Evolutionary conservation across 139 green algal species (phyloP).

Genomic region (Coccomyxa sp.): DNA sequence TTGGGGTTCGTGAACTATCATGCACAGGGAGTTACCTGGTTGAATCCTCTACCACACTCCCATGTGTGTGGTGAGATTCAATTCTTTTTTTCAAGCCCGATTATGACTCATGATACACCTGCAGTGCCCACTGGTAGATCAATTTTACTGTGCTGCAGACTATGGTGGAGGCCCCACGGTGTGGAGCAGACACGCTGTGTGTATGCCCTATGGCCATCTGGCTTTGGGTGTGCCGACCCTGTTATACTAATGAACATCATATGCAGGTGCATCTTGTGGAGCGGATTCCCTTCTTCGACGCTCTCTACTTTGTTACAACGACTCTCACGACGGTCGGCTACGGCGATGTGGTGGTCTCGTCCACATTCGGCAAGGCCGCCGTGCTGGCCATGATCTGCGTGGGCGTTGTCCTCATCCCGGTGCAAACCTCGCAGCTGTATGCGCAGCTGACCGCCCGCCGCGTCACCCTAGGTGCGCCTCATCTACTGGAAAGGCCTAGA

Average conservation of each 20-base stretch:
- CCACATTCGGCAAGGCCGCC: slow-evolving; percentile 44
- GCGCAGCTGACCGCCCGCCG: slow-evolving; percentile 48
- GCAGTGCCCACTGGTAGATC: not conserved
- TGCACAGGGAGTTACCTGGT: not conserved
- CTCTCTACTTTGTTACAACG: slow-evolving; percentile 74
- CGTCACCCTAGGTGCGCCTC: slow-evolving; percentile 29
- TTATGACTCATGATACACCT: not conserved
- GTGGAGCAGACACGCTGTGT: too few relatives aligned
- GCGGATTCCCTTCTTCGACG: slow-evolving; percentile 68
- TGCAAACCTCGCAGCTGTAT: slow-evolving; percentile 65
- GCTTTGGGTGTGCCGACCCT: too few relatives aligned
- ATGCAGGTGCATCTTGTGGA: slow-evolving; percentile 53
- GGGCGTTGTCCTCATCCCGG: slow-evolving; percentile 76
- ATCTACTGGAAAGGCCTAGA: not conserved
- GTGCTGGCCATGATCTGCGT: slow-evolving; percentile 72
- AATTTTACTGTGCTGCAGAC: not conserved
- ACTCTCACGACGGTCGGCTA: slow-evolving; percentile 73
- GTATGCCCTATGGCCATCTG: too few relatives aligned
- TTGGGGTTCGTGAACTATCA: not conserved
- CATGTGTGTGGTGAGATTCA: not conserved
- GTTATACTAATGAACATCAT: too few relatives aligned
- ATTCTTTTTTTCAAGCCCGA: too few relatives aligned
- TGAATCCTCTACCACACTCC: not conserved
- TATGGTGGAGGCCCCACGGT: too few relatives aligned
- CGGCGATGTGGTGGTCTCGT: slow-evolving; percentile 59